Conservation (phyloP, 2,329 filamentous ascomycete species). For the Sporothrix variecibatus region DNA sequence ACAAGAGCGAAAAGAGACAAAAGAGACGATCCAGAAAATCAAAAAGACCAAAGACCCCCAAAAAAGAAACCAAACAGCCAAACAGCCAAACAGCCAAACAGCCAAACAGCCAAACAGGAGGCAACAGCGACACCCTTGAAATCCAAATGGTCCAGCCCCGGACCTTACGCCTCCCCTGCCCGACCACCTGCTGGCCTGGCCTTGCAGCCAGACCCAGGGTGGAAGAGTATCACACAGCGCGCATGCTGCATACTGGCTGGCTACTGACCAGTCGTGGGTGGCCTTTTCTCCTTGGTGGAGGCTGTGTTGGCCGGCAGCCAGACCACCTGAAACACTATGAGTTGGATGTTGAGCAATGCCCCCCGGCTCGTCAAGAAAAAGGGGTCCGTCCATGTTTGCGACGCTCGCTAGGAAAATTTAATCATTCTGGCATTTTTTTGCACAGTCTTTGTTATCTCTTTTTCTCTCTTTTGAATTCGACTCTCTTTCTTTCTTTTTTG, state of each 20-base stretch:
- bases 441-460: not conserved
- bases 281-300: conserved; percentile 15
- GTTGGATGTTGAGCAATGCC: conserved; percentile 27
- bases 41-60: not conserved
- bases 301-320: conserved; percentile 25
- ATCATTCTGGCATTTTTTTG: not conserved
- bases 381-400: conserved; percentile 6
- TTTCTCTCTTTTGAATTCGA: not conserved
- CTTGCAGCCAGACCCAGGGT: not conserved
- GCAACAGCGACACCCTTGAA: not conserved
- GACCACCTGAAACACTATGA: conserved; percentile 28
- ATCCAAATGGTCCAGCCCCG: not conserved
- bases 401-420: not conserved
- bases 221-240: not conserved
- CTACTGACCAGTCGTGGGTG: conserved; percentile 5
- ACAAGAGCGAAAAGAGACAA: conserved; percentile 21
- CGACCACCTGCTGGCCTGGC: conserved; percentile 13
- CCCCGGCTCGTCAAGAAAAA: conserved; percentile 8
- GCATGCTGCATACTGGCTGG: not conserved
- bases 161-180: conserved; percentile 14
- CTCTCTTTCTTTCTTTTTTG: not conserved
- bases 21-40: conserved; percentile 4
- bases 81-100: no score
- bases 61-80: conserved; percentile 3
- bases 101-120: not conserved